phyloP scores from a whole-genome alignment of 257 asterid genomes.

The Cynanchum wilfordii region DNA sequence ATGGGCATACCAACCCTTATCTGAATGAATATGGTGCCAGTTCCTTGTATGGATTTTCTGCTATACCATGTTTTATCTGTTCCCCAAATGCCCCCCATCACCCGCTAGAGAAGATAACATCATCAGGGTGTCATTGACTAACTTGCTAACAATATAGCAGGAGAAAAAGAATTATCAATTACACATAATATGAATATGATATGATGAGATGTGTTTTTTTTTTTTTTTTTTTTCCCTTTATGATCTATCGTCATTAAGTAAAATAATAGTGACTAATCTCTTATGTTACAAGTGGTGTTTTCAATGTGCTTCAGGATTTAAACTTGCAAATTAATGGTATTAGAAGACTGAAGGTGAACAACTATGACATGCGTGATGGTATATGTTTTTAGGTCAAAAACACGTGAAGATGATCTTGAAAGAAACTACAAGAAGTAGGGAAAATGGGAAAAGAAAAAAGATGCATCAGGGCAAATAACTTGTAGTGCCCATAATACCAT shows the following conservation, averaged over 20 bases:
- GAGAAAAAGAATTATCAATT: not conserved
- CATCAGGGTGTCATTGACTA: not conserved
- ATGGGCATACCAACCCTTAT: not conserved
- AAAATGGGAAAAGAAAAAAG: not conserved
- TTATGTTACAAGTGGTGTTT: too few relatives aligned
- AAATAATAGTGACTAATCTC: too few relatives aligned
- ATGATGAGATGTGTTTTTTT: not conserved
- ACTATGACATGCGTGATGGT: too few relatives aligned
- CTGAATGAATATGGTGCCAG: too few relatives aligned
- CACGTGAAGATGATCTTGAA: not conserved
- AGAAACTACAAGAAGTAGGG: too few relatives aligned
- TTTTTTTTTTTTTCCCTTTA: too few relatives aligned
- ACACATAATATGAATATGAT: not conserved
- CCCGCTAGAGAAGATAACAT: slow-evolving; percentile 2
- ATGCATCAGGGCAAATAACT: not conserved
- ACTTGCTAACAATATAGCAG: not conserved
- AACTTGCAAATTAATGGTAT: too few relatives aligned
- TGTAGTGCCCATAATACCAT: too few relatives aligned
- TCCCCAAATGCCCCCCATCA: not conserved
- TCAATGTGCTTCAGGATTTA: too few relatives aligned
- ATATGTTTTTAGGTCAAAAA: not conserved
- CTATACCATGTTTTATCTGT: not conserved
- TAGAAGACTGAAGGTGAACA: too few relatives aligned
- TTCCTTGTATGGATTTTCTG: too few relatives aligned
- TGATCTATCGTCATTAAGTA: too few relatives aligned